Evolutionary conservation across 2,329 filamentous ascomycete species (phyloP).

Genomic region (Penicillium sp.): DNA sequence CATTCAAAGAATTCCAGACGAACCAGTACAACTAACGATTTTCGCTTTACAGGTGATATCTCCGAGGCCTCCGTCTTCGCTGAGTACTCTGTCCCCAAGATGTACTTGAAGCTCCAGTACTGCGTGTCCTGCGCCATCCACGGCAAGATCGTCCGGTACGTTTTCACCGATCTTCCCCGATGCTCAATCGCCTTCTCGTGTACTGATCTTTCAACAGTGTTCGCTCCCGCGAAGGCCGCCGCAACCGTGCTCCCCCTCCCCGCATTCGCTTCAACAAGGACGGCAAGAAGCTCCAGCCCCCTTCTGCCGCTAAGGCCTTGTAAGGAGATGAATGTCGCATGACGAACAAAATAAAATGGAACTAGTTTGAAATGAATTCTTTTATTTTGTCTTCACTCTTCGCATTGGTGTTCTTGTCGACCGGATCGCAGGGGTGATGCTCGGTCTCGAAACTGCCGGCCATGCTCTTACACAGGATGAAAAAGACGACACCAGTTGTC

Average conservation of each 20-base stretch:
- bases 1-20: background rate
- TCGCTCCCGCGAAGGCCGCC: conserved; percentile 91
- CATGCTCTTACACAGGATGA: conserved; percentile 15
- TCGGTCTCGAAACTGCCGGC: conserved; percentile 9
- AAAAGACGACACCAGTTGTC: conserved; percentile 19
- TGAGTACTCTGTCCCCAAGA: conserved; percentile 99
- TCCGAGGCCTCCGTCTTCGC: conserved; percentile 98
- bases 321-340: conserved; percentile 35
- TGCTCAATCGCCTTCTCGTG: background rate
- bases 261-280: conserved; percentile 99
- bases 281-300: conserved; percentile 98
- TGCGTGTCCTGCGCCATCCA: conserved; percentile 99
- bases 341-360: conserved; percentile 37
- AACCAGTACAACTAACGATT: conserved; percentile 9
- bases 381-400: conserved; percentile 36
- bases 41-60: conserved; percentile 79
- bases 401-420: conserved; percentile 31
- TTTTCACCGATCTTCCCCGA: conserved; percentile 28
- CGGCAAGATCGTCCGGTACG: conserved; percentile 99
- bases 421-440: conserved; percentile 16
- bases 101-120: conserved; percentile 99
- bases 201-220: conserved; percentile 62
- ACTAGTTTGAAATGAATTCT: conserved; percentile 39
- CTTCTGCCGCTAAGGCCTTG: conserved; percentile 68
- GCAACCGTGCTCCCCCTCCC: conserved; percentile 97